phyloP scores from a whole-genome alignment of 345 rosid genomes.

The Hevea brasiliensis region DNA sequence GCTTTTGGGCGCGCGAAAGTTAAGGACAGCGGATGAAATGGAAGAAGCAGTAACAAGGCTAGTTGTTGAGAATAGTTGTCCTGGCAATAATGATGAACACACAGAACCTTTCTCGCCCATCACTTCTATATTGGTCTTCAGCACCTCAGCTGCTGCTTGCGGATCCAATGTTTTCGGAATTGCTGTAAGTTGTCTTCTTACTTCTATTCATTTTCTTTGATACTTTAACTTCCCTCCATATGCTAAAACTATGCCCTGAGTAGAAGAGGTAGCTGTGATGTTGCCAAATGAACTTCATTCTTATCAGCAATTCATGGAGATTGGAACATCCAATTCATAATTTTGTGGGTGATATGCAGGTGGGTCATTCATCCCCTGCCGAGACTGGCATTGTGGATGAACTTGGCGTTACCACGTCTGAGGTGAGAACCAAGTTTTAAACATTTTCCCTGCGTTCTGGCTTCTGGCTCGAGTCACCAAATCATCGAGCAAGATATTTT shows the following conservation, averaged over 20 bases:
- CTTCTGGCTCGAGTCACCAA: background rate
- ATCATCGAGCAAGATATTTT: too few species aligned
- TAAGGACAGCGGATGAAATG: too few species aligned
- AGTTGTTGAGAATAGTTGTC: too few species aligned
- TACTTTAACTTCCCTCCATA: too few species aligned
- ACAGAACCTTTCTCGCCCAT: background rate
- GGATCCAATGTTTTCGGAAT: conserved; percentile 37
- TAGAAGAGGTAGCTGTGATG: too few species aligned
- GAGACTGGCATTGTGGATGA: conserved; percentile 39
- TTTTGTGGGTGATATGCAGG: conserved; percentile 13
- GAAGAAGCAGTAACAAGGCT: too few species aligned
- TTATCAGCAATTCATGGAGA: too few species aligned
- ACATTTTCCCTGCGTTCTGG: background rate
- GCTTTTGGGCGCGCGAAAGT: too few species aligned
- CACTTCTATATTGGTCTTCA: conserved; percentile 15
- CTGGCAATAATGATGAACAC: too few species aligned
- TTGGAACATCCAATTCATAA: background rate
- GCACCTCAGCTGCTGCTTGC: conserved; percentile 30
- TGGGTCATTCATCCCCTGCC: conserved; percentile 50
- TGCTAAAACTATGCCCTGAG: too few species aligned
- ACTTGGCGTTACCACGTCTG: conserved; percentile 42
- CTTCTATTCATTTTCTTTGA: too few species aligned
- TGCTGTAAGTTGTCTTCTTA: conserved; percentile 34
- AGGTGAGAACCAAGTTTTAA: conserved; percentile 22
- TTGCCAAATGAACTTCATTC: too few species aligned